Evolutionary conservation across 2,329 filamentous ascomycete genomes (phyloP).

Genomic region (Talaromyces sp.): DNA sequence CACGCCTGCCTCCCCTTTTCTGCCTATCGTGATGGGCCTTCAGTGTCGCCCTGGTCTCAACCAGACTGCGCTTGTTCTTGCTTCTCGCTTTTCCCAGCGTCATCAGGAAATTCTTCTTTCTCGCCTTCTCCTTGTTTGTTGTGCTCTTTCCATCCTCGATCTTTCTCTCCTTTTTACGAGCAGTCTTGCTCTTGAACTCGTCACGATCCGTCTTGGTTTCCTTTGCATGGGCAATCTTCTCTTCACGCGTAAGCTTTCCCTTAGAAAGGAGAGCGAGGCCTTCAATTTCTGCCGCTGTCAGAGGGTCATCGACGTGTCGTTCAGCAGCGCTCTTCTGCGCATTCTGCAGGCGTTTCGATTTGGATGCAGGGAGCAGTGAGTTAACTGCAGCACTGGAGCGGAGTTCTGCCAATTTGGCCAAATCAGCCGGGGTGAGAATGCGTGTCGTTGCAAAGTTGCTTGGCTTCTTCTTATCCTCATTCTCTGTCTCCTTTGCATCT

Average conservation of each 20-base stretch:
- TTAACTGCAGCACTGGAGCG: constrained; percentile 67
- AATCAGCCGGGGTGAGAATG: constrained; percentile 90
- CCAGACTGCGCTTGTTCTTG: constrained; percentile 91
- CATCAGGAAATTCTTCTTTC: constrained; percentile 99
- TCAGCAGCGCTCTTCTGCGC: constrained; percentile 31
- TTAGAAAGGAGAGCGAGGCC: constrained; percentile 65
- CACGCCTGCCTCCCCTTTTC: constrained; percentile 76
- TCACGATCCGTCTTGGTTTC: constrained; percentile 72
- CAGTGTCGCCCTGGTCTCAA: constrained; percentile 74
- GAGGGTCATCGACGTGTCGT: constrained; percentile 75
- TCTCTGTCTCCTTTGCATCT: constrained; percentile 26
- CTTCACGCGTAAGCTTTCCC: constrained; percentile 81
- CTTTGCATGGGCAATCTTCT: constrained; percentile 74
- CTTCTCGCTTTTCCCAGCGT: constrained; percentile 91
- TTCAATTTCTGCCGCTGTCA: constrained; percentile 89
- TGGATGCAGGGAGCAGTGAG: constrained; percentile 47
- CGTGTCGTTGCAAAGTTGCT: constrained; percentile 78
- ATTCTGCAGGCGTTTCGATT: constrained; percentile 41
- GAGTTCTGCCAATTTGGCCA: constrained; percentile 90
- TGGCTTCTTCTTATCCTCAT: constrained; percentile 20
- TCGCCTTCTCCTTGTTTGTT: constrained; percentile 93
- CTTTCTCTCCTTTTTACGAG: constrained; percentile 81
- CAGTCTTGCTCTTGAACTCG: constrained; percentile 80
- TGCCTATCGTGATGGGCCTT: constrained; percentile 74
- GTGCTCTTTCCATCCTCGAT: constrained; percentile 85